Evolutionary conservation across 1,284 basidiomycete genomes (phyloP).

Genomic region (Moesziomyces globuligerus): DNA sequence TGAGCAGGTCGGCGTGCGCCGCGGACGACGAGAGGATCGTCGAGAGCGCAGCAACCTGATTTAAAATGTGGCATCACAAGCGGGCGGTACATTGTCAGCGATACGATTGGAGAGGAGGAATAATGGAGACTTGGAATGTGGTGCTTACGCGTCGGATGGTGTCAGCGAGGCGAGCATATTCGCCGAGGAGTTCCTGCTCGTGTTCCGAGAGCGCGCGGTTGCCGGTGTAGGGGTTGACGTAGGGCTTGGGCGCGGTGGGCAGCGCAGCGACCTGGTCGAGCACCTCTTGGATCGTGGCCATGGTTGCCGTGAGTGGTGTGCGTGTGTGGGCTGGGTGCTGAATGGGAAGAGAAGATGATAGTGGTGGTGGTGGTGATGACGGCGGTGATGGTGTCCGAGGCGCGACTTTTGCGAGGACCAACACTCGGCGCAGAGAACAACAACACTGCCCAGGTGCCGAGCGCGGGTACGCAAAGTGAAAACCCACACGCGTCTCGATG

Average conservation of each 20-base stretch:
- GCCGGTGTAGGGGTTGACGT: constrained; percentile 61
- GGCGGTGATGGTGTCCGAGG: not conserved
- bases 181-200: constrained; percentile 61
- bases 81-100: no score
- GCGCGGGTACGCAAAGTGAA: no score
- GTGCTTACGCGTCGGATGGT: constrained; percentile 58
- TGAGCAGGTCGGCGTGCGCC: constrained; percentile 81
- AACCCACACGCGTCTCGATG: constrained; percentile 4
- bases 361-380: not conserved
- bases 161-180: constrained; percentile 62
- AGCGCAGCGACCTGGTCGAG: constrained; percentile 43
- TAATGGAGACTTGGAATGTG: not conserved
- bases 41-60: constrained; percentile 65
- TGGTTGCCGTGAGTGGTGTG: constrained; percentile 3
- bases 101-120: constrained; percentile 52
- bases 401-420: constrained; percentile 4
- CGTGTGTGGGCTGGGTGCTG: not conserved
- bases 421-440: constrained; percentile 21
- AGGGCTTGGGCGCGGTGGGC: constrained; percentile 29
- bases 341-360: not conserved
- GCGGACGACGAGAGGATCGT: constrained; percentile 70
- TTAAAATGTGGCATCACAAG: not conserved
- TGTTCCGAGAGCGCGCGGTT: constrained; percentile 50
- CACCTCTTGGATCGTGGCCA: constrained; percentile 44
- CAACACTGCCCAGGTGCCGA: constrained; percentile 25